phyloP scores from a whole-genome alignment of 306 rosid genomes.

The Rubus idaeus region DNA sequence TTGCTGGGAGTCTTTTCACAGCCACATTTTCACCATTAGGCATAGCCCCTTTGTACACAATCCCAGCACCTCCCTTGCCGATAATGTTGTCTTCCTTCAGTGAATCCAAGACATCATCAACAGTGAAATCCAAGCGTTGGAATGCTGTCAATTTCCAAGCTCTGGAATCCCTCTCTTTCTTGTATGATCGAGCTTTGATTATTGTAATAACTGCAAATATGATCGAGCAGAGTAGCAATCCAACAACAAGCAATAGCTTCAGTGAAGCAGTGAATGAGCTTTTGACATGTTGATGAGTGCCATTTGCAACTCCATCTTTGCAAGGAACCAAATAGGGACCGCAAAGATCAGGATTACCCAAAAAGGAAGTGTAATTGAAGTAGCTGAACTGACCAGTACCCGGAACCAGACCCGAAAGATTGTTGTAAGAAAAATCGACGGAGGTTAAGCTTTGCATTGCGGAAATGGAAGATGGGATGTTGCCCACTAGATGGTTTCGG shows the following conservation, averaged over 20 bases:
- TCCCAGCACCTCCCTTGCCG: constrained; percentile 99
- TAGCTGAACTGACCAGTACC: constrained; percentile 95
- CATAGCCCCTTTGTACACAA: constrained; percentile 89
- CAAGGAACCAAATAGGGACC: constrained; percentile 92
- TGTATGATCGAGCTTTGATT: constrained; percentile 78
- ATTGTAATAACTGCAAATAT: constrained; percentile 75
- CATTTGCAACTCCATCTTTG: constrained; percentile 67
- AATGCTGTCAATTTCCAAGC: constrained; percentile 91
- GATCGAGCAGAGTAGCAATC: constrained; percentile 75
- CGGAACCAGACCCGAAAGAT: constrained; percentile 96
- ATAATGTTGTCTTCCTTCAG: constrained; percentile 91
- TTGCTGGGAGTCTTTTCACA: constrained; percentile 85
- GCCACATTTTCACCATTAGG: constrained; percentile 74
- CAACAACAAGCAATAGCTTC: constrained; percentile 75
- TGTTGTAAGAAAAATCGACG: constrained; percentile 89
- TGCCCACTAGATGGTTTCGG: constrained; percentile 73
- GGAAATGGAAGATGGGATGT: constrained; percentile 70
- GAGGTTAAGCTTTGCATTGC: constrained; percentile 92
- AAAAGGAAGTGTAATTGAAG: constrained; percentile 88
- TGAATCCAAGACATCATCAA: constrained; percentile 83
- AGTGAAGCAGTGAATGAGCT: constrained; percentile 70
- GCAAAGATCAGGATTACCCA: constrained; percentile 80
- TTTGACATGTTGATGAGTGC: constrained; percentile 50
- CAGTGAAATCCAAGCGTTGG: constrained; percentile 88
- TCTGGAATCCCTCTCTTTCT: constrained; percentile 77